Evolutionary conservation across 2,329 filamentous ascomycete genomes (phyloP), one percentile per base, ranked within the genome.

Genomic region (Kalaharituber pfeilii): DNA sequence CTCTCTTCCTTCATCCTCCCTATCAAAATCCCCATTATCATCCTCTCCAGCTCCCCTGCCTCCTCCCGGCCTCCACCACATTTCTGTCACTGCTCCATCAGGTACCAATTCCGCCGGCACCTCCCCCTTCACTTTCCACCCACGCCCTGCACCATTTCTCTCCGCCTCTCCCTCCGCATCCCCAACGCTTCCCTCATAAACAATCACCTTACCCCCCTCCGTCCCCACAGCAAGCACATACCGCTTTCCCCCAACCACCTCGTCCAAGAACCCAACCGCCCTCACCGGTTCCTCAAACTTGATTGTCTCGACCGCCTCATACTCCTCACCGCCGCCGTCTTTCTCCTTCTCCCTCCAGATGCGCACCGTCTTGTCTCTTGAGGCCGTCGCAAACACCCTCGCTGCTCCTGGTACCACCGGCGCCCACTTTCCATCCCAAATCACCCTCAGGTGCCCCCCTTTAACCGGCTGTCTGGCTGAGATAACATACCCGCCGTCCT

Each of bases 371-470:
- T 93, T 96, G 68, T 98, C 91, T 62, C 91, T 76, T 2, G 88
- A 86, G 1, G 88, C 89, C 0, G 91, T 98, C 11, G 84, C 83
- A 68, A 98, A 98, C 26, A 75, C 67, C 4, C 68, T 62, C 7
- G 66, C 65, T 18, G 11, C 22, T 6, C 65, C 64, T 1, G 64
- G 60, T 5, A 65, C 55, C 0, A 61, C 39, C 1, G 82, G 82
- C 1, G 82, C 81, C 89, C 91, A 98, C 2, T 84, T 79, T 1
- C 80, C 84, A 65, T 87, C 86, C 13, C 96, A 73, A 47, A 98
- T 88, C 87, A 98, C 96, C 56, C 91, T 75, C 3, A 83, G 75
- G 67, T 98, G 91, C 0, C 85, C 89, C 67, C 2, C 82, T 71
- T 24, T 67, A 25, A 11, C 25, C 13, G 33, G 33, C 22, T 47